phyloP scores from a whole-genome alignment of 768 basidiomycete genomes.

The Serendipita sp. region DNA sequence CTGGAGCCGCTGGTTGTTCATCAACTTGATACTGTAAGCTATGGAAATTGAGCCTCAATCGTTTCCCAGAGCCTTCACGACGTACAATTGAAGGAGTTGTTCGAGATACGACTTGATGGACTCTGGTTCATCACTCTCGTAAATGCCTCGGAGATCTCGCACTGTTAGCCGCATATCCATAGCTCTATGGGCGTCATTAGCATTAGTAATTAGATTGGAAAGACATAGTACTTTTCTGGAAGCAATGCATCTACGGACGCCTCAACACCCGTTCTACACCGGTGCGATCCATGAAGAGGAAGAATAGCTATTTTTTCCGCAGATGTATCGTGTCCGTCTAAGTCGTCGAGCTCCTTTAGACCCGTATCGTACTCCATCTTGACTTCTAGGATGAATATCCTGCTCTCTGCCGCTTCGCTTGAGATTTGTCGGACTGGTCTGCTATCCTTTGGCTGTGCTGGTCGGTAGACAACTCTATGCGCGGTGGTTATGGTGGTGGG shows the following conservation, averaged over 20 bases:
- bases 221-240: neutral
- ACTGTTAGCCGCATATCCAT: slow-evolving; percentile 2
- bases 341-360: neutral
- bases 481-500: neutral
- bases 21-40: neutral
- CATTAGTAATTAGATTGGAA: neutral
- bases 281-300: neutral
- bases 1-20: neutral
- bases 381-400: neutral
- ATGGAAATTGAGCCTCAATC: neutral
- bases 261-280: neutral
- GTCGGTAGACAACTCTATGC: neutral
- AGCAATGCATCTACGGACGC: neutral
- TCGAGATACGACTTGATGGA: neutral
- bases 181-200: neutral
- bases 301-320: neutral
- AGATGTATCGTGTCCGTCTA: neutral
- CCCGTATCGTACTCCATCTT: neutral
- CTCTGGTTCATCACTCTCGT: neutral
- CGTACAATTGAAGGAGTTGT: neutral
- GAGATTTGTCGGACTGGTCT: neutral
- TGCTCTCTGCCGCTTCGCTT: no score
- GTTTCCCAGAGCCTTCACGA: neutral
- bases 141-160: neutral
- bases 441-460: neutral